phyloP scores from a whole-genome alignment of 768 basidiomycete genomes.

The Pholiota conissans region DNA sequence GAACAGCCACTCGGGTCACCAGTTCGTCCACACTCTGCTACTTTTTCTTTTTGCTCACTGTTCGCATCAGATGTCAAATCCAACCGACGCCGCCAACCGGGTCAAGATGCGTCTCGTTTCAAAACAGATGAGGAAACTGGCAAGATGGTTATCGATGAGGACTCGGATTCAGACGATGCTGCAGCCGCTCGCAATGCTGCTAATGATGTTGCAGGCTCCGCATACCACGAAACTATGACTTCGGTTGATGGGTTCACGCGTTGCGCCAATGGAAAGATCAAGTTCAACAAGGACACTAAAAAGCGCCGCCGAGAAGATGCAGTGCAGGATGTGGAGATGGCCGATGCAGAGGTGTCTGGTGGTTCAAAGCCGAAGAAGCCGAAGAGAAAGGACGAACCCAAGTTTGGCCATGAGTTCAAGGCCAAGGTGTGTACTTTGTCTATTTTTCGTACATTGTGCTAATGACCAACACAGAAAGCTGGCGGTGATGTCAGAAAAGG shows the following conservation, averaged over 20 bases:
- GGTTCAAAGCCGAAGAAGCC: constrained; percentile 46
- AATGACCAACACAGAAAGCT: constrained; percentile 64
- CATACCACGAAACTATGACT: constrained; percentile 80
- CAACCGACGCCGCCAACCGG: constrained; percentile 68
- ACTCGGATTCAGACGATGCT: constrained; percentile 45
- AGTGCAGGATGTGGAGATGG: constrained; percentile 69
- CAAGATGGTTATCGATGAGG: constrained; percentile 74
- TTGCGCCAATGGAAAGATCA: constrained; percentile 79
- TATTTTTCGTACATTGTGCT: neutral
- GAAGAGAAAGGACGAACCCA: constrained; percentile 49
- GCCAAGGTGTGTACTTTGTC: constrained; percentile 70
- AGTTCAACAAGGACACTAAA: constrained; percentile 97
- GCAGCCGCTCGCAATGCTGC: constrained; percentile 36
- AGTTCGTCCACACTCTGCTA: constrained; percentile 44
- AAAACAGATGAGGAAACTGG: constrained; percentile 84
- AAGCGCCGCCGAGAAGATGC: constrained; percentile 77
- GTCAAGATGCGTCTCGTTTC: constrained; percentile 85
- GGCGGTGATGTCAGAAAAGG: constrained; percentile 91
- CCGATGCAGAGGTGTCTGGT: constrained; percentile 14
- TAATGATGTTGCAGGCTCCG: constrained; percentile 65
- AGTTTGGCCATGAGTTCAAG: constrained; percentile 87
- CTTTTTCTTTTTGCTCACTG: neutral
- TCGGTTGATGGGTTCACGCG: constrained; percentile 91
- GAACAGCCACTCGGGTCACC: constrained; percentile 68
- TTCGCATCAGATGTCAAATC: constrained; percentile 38